Percentiles rank a stretch among this genome's conserved stretches.
Conservation (phyloP, 2,329 filamentous ascomycete genomes). For the Apiospora phragmitis region DNA sequence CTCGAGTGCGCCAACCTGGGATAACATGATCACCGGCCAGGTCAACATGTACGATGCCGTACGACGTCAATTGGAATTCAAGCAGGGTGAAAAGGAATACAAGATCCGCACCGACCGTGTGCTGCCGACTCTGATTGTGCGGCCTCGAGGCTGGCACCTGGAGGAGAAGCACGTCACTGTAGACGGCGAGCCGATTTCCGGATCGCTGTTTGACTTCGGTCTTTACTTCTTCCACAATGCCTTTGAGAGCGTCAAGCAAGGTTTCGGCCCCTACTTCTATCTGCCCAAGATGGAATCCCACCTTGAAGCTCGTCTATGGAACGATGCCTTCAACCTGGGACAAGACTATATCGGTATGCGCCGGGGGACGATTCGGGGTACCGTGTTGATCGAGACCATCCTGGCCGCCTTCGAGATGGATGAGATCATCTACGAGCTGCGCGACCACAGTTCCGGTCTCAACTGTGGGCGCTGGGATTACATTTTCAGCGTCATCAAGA, state of each 20-base stretch:
- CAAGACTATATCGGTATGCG: constrained; percentile 92
- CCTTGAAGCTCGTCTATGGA: constrained; percentile 96
- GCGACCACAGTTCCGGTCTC: constrained; percentile 91
- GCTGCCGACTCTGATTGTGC: constrained; percentile 86
- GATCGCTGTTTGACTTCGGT: constrained; percentile 92
- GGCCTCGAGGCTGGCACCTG: constrained; percentile 95
- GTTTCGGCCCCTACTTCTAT: constrained; percentile 94
- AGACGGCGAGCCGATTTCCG: constrained; percentile 92
- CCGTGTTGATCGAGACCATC: constrained; percentile 97
- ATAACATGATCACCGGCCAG: constrained; percentile 99
- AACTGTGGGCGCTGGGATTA: constrained; percentile 99
- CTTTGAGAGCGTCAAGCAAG: constrained; percentile 78
- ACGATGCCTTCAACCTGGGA: constrained; percentile 93
- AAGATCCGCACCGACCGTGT: constrained; percentile 90
- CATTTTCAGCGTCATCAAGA: constrained; percentile 99
- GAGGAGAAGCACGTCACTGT: constrained; percentile 98
- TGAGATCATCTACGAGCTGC: constrained; percentile 99
- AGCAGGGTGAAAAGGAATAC: constrained; percentile 93
- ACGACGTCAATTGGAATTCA: constrained; percentile 92
- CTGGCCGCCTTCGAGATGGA: constrained; percentile 99
- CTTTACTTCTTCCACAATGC: constrained; percentile 99
- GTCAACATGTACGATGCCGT: constrained; percentile 97
- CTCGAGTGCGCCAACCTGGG: constrained; percentile 94
- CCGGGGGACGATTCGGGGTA: constrained; percentile 89
- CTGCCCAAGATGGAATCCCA: constrained; percentile 98